Base-by-base conservation (phyloP, 805 yeast species). In the Cyberlindnera amylophila region DNA sequence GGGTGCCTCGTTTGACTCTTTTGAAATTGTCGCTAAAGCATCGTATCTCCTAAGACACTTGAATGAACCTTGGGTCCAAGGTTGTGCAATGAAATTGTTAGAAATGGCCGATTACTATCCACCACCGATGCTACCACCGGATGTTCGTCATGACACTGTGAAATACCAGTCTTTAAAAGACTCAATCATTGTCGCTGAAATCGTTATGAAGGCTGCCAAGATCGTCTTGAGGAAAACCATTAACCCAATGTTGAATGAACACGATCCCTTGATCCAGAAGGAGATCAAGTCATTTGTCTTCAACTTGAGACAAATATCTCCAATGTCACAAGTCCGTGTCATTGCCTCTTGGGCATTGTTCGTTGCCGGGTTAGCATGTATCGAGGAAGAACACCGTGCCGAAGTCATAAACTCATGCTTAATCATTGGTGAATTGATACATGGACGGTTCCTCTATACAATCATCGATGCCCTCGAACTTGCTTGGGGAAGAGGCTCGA, bases 1-100 rank as follows among this genome's bases (percentile, higher is more conserved):
- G 9, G 73, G 73, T 2, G 64, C 70, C 6, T 61, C 70, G 1
- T 49, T 57, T 3, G 66, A 59, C 11, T 49, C 67, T 0, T 67
- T 55, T 45, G 70, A 67, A 41, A 35, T 63, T 5, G 58, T 61
- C 9, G 65, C 68, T 3, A 68, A 67, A 42, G 59, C 64, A 1
- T 58, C 65, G 1, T 67, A 63, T 55, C 46, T 68, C 11, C 19
- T 47, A 36, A 36, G 52, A 19, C 44, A 47, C 24, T 2, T 29
- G 2, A 32, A 40, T 2, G 48, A 51, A 21, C 48, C 49, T 9
- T 24, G 34, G 35, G 41, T 44, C 4, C 8, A 23, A 2, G 29
- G 29, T 1, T 27, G 35, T 13, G 58, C 57, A 12, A 23, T 33
- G 16, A 50, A 43, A 21, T 30, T 56, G 18, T 34, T 44, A 7